These are phyloP conservation scores for Warburgia ugandensis DNA, from an alignment of 164 flowering plant species.

Conservation along the genomic window DNA sequence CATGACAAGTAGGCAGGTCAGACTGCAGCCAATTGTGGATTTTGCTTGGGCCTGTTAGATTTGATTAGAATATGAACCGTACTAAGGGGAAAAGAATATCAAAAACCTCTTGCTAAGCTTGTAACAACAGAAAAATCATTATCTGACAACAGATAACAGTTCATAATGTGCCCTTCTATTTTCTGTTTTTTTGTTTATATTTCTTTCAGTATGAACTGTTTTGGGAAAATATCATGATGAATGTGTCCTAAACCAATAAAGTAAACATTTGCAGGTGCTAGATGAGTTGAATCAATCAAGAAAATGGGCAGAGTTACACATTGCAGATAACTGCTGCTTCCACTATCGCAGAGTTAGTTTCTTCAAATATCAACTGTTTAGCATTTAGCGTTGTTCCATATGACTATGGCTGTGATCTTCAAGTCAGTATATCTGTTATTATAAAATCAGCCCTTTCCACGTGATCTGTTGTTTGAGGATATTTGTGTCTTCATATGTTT, in stretches of 20 bases:
- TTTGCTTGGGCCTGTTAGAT: neutral
- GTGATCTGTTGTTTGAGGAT: too few relatives aligned
- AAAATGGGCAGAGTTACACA: slow-evolving; percentile 74
- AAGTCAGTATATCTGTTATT: neutral
- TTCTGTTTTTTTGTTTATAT: neutral
- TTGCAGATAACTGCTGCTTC: slow-evolving; percentile 86
- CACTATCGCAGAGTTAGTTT: slow-evolving; percentile 78
- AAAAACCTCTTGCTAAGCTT: too few relatives aligned
- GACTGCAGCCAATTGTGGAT: too few relatives aligned
- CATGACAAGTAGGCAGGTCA: slow-evolving; percentile 71
- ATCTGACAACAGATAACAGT: neutral
- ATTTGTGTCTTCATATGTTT: too few relatives aligned
- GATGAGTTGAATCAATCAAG: slow-evolving; percentile 49
- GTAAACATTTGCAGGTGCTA: slow-evolving; percentile 32
- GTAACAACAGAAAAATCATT: slow-evolving; percentile 5
- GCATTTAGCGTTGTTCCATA: neutral
- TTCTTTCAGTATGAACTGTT: neutral
- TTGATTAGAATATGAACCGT: neutral
- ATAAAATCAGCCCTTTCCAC: too few relatives aligned
- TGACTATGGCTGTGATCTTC: too few relatives aligned
- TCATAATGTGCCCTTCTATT: neutral
- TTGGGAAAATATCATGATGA: neutral
- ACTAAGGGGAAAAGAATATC: neutral
- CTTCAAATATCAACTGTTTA: neutral
- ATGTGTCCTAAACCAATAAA: slow-evolving; percentile 3